Evolutionary conservation across 2,329 filamentous ascomycete species (phyloP), one percentile per base, ranked within the genome.

Genomic region (Clonostachys rhizophaga): DNA sequence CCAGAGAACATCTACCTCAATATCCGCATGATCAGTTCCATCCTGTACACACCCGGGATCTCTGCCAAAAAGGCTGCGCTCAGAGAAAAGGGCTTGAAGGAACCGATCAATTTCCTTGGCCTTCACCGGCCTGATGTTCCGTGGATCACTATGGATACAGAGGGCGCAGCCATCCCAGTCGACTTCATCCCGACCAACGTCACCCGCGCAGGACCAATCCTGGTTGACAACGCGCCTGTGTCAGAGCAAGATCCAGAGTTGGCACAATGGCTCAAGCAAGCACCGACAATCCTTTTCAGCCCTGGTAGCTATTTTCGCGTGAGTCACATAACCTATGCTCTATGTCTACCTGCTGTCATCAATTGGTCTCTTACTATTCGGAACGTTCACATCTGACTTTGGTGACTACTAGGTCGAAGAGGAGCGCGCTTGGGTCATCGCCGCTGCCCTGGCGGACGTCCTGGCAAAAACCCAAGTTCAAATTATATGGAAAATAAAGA

Each of bases 1-100:
- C 55, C 58, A 1, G 60, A 60, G 18, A 56, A 66, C n/a, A 59
- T 62, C 40, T 65, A 64, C 42, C 50, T 65, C 39, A 62, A 65
- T 43, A 24, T 61, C 8, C 60, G 56, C 36, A 58, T 60, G 14
- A 54, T 65, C 10, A 57, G 61, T 24, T 50, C 56, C 20, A 50
- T 62, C 24, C 42, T 64, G 37, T 49, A 54, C 6, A 56, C 55
- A 6, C 61, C 61, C 2, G 55, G 54, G n/a, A 49, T 60, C 6
- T 47, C 51, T 6, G 52, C 53, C 13, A 58, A 57, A 3, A 53
- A 53, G 3, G 50, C 49, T 18, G 50, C 49, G 5, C 59, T 63
- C 20, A 50, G 48, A 5, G 50, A 55, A 12, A 47, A 45, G 5
- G 55, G 56, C 1, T 44, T 59, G 1, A 16, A 46, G 11, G 48